A percentile compares a stretch with the other conserved stretches of the same genome.
phyloP scores from a whole-genome alignment of 495 filamentous ascomycete species.

The Daldinia concentrica region DNA sequence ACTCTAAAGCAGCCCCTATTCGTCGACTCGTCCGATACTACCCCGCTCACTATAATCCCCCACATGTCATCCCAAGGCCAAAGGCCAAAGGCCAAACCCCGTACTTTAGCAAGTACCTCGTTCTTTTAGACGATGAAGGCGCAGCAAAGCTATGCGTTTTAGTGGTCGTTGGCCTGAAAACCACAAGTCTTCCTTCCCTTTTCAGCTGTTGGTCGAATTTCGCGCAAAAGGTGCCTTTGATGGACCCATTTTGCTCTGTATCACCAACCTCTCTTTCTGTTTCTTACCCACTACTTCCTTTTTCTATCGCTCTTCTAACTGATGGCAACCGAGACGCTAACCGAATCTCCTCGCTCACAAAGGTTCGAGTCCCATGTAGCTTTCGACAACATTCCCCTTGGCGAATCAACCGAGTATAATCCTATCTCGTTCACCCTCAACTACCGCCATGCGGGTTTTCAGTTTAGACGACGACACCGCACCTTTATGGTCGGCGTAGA shows the following conservation, averaged over 20 bases:
- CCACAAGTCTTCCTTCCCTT: background rate
- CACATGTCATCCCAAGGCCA: slow-evolving; percentile 18
- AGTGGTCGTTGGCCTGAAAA: slow-evolving; percentile 30
- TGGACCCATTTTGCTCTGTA: slow-evolving; percentile 9
- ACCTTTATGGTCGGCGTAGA: slow-evolving; percentile 96
- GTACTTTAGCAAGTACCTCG: slow-evolving; percentile 32
- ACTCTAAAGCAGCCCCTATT: slow-evolving; percentile 39
- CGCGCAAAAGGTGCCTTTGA: slow-evolving; percentile 33
- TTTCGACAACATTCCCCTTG: slow-evolving; percentile 87
- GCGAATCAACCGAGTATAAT: slow-evolving; percentile 74
- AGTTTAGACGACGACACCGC: slow-evolving; percentile 80
- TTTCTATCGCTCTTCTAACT: slow-evolving; percentile 13
- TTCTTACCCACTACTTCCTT: slow-evolving; percentile 1
- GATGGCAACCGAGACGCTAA: slow-evolving; percentile 57
- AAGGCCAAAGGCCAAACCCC: slow-evolving; percentile 19
- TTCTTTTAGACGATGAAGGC: slow-evolving; percentile 20
- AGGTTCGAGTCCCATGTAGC: slow-evolving; percentile 76
- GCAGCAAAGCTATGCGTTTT: slow-evolving; percentile 35
- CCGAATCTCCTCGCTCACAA: slow-evolving; percentile 48
- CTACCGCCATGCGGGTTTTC: slow-evolving; percentile 89
- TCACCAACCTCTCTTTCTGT: slow-evolving; percentile 13
- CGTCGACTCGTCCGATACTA: slow-evolving; percentile 31
- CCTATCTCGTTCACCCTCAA: slow-evolving; percentile 86
- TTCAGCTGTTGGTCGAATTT: slow-evolving; percentile 19
- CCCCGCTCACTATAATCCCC: slow-evolving; percentile 42